Conservation (phyloP, 2,329 filamentous ascomycete species). For the Fusarium virguliforme region DNA sequence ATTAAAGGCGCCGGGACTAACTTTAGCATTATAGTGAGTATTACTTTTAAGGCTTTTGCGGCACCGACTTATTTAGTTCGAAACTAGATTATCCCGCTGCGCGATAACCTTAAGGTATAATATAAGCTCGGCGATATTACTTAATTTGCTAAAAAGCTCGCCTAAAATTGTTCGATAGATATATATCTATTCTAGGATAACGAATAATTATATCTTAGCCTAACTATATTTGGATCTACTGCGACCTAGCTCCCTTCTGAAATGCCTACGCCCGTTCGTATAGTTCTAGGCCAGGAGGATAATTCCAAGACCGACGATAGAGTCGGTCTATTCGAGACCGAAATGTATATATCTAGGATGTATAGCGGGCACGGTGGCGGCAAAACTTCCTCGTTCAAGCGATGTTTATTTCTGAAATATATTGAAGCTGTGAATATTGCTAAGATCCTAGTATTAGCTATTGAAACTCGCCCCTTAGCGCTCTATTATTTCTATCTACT, state of each 20-base stretch:
- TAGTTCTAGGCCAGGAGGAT: conserved; percentile 56
- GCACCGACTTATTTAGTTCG: conserved; percentile 60
- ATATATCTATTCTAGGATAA: conserved; percentile 70
- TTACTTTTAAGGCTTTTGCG: conserved; percentile 65
- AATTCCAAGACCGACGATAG: conserved; percentile 60
- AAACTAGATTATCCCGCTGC: conserved; percentile 60
- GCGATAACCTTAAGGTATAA: conserved; percentile 49
- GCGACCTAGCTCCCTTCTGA: conserved; percentile 36
- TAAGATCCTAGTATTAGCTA: conserved; percentile 61
- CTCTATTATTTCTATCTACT: conserved; percentile 75
- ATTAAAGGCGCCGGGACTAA: conserved; percentile 73
- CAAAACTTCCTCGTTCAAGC: conserved; percentile 77
- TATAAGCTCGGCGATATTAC: conserved; percentile 62
- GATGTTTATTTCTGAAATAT: conserved; percentile 72
- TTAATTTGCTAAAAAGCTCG: conserved; percentile 59
- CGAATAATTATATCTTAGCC: conserved; percentile 65
- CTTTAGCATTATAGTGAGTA: conserved; percentile 70
- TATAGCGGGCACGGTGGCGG: conserved; percentile 71
- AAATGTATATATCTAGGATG: conserved; percentile 74
- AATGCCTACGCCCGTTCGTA: conserved; percentile 21
- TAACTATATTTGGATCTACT: conserved; percentile 65
- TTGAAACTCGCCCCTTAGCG: conserved; percentile 65
- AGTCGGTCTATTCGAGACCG: conserved; percentile 69
- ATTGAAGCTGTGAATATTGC: conserved; percentile 59
- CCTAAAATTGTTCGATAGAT: conserved; percentile 65